Base-by-base conservation (phyloP, 2,329 filamentous ascomycete species). In the Diaporthe sp. region DNA sequence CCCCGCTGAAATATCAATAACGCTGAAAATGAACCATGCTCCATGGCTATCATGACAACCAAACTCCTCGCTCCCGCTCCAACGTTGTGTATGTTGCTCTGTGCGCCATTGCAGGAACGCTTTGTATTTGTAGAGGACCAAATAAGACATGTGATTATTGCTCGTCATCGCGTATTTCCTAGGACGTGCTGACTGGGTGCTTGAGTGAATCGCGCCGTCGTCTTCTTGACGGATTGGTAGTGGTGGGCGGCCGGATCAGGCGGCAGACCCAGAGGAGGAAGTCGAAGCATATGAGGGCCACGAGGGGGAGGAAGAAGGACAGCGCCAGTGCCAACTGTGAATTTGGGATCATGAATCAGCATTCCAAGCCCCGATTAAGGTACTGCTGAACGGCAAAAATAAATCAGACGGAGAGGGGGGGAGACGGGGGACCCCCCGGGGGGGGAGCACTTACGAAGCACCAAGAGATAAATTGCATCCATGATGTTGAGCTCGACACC, bases 221-320 rank as follows among this genome's bases (percentile, higher is more conserved):
- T 12, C n/a, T 78, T 53, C 71, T 77, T 55, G 78, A 72, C 51
- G 73, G 77, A 28, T 60, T 72, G 20, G 68, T 31, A 22, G 67
- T 57, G 22, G 39, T 61, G 2, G 71, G 73, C 73, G 82, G 76
- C 51, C 80, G 81, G 75, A 80, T 80, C 13, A 87, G 83, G 78
- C 89, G 86, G 85, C 87, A 91, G 55, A 88, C 77, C 88, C 89
- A 91, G 42, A 91, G 83, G 37, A 82, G 80, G 67, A 91, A 80
- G 79, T 91, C 90, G 78, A 90, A 86, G 42, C 85, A 76, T 74
- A 91, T 84, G 42, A 90, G 81, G n/a, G 85, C 80, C 42, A 86
- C 75, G 42, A 90, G 81, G 2, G 90, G 89, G 0, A 88, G 75
- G 57, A 87, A 83, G 58, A 89, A 85, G 13, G 87, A 81, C 0